Evolutionary conservation across 2,329 filamentous ascomycete genomes (phyloP).

Genomic region (Trichoderma citrinoviride): DNA sequence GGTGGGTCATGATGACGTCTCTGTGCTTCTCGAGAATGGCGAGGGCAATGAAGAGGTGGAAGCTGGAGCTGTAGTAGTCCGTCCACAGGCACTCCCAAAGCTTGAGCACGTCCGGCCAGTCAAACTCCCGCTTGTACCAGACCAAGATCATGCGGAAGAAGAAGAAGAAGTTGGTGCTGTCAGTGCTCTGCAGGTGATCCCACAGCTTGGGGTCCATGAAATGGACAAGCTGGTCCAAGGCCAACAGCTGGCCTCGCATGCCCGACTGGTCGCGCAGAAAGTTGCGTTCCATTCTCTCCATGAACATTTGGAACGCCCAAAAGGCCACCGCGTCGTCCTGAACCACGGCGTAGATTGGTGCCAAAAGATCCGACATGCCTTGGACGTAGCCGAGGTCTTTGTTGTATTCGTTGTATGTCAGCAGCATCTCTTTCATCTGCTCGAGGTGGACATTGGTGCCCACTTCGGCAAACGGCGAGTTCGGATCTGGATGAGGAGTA

Average conservation of each 20-base stretch:
- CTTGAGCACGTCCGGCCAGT: constrained; percentile 79
- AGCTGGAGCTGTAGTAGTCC: constrained; percentile 82
- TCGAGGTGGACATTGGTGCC: constrained; percentile 97
- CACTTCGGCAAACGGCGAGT: constrained; percentile 86
- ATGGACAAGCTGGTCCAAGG: constrained; percentile 90
- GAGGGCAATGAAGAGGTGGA: constrained; percentile 90
- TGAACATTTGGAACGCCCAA: constrained; percentile 94
- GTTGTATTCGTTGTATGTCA: constrained; percentile 99
- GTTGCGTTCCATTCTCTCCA: constrained; percentile 97
- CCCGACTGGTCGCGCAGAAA: constrained; percentile 94
- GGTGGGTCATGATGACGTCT: constrained; percentile 92
- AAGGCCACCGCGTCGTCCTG: constrained; percentile 97
- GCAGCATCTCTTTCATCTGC: constrained; percentile 98
- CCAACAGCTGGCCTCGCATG: constrained; percentile 88
- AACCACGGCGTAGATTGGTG: constrained; percentile 93
- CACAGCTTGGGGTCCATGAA: constrained; percentile 97
- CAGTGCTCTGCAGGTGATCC: constrained; percentile 80
- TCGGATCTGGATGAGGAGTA: constrained; percentile 91
- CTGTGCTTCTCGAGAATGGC: constrained; percentile 94
- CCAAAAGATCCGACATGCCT: constrained; percentile 95
- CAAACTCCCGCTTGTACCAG: constrained; percentile 98
- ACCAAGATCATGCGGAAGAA: constrained; percentile 99
- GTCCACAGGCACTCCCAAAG: constrained; percentile 96
- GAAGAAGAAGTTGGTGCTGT: constrained; percentile 99
- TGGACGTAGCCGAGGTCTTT: constrained; percentile 94